These are phyloP conservation scores for Epichloe baconii DNA, from an alignment of 2,329 filamentous ascomycete genomes.

Conservation along the genomic window DNA sequence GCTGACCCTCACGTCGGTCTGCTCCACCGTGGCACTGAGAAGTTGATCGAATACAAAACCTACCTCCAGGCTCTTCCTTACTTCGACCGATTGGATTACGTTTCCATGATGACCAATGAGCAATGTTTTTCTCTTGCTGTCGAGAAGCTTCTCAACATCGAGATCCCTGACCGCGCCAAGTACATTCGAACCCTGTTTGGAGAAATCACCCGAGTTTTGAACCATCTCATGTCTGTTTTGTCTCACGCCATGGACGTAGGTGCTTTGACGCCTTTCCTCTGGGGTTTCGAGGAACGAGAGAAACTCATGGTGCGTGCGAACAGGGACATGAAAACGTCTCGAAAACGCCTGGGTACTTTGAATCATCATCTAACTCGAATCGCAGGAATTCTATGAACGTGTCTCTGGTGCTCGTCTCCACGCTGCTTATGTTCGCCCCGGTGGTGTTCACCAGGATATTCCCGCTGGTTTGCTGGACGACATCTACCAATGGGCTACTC, in stretches of 20 bases:
- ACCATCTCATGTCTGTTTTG: slow-evolving; percentile 95
- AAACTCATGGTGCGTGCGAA: slow-evolving; percentile 78
- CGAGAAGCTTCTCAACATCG: slow-evolving; percentile 94
- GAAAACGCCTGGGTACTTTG: not conserved
- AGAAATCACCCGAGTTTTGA: slow-evolving; percentile 85
- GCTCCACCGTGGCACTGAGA: slow-evolving; percentile 94
- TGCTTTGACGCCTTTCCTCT: slow-evolving; percentile 93
- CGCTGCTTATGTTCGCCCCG: slow-evolving; percentile 90
- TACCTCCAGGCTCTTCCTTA: slow-evolving; percentile 97
- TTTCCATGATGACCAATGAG: slow-evolving; percentile 99
- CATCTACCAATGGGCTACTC: slow-evolving; percentile 99
- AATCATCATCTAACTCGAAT: not conserved
- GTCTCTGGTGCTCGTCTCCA: slow-evolving; percentile 96
- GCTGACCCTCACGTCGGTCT: slow-evolving; percentile 94
- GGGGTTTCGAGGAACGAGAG: slow-evolving; percentile 99
- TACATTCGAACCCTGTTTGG: slow-evolving; percentile 93
- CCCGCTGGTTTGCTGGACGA: slow-evolving; percentile 90
- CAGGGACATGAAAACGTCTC: not conserved
- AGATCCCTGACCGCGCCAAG: slow-evolving; percentile 90
- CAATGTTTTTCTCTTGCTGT: slow-evolving; percentile 92
- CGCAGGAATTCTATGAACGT: slow-evolving; percentile 98
- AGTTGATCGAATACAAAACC: slow-evolving; percentile 99
- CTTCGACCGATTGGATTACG: slow-evolving; percentile 97
- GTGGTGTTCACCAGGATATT: slow-evolving; percentile 91
- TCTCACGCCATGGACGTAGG: slow-evolving; percentile 99